A percentile compares a stretch with the other conserved stretches of the same genome.
Evolutionary conservation across 108 stramenopile genomes (phyloP).

Genomic region (Fragilaria crotonensis): DNA sequence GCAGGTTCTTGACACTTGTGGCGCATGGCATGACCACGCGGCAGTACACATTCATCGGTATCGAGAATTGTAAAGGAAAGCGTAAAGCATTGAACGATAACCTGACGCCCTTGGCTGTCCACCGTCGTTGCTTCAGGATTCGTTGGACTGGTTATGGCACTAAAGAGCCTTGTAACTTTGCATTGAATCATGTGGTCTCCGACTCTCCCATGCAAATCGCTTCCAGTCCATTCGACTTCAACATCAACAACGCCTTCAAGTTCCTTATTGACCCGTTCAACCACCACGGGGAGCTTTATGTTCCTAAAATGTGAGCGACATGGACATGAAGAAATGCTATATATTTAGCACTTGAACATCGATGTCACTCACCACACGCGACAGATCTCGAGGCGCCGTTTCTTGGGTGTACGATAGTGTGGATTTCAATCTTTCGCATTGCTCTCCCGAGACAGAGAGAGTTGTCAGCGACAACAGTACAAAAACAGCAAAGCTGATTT

Average conservation of each 20-base stretch:
- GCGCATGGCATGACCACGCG: conserved; percentile 53
- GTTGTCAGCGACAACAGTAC: neutral
- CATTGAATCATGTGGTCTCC: conserved; percentile 69
- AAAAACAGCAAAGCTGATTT: no score
- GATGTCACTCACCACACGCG: conserved; percentile 48
- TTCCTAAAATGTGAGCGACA: no score
- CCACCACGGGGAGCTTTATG: conserved; percentile 56
- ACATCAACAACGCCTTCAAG: conserved; percentile 79
- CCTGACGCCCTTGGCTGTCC: conserved; percentile 35
- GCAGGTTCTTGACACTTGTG: conserved; percentile 65
- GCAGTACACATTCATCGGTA: conserved; percentile 81
- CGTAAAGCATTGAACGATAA: conserved; percentile 72
- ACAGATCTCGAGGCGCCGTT: conserved; percentile 74
- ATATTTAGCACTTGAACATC: neutral
- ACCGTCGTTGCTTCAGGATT: conserved; percentile 4
- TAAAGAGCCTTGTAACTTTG: conserved; percentile 60
- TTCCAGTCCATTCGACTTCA: conserved; percentile 75
- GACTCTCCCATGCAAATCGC: conserved; percentile 74
- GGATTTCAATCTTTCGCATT: conserved; percentile 67
- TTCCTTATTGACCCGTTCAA: conserved; percentile 68
- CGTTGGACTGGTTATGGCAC: conserved; percentile 9
- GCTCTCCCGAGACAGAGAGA: neutral
- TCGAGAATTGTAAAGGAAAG: conserved; percentile 84
- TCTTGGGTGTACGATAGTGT: conserved; percentile 76
- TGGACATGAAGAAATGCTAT: neutral